A percentile compares a stretch with the other conserved stretches of the same genome.
Conservation (phyloP, 768 basidiomycete genomes). For the Astraeus odoratus region DNA sequence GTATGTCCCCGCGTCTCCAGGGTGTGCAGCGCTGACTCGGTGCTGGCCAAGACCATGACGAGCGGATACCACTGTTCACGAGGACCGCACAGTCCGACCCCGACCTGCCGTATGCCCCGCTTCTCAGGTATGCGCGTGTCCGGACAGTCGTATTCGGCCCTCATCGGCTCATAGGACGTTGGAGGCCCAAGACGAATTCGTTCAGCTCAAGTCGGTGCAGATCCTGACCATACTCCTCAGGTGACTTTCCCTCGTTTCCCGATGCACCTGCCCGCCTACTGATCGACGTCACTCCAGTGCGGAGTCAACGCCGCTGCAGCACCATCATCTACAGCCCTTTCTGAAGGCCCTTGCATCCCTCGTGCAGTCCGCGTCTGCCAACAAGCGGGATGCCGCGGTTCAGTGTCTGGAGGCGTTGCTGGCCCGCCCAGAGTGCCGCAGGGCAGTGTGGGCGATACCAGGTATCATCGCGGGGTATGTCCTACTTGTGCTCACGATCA, state of each 20-base stretch:
- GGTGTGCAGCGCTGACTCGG: neutral
- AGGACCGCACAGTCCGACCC: slow-evolving; percentile 56
- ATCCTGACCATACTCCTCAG: slow-evolving; percentile 83
- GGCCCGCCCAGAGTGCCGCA: slow-evolving; percentile 72
- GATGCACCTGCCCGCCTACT: slow-evolving; percentile 1
- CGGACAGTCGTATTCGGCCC: neutral
- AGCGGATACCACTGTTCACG: slow-evolving; percentile 73
- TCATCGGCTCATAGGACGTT: slow-evolving; percentile 42
- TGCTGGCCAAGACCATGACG: slow-evolving; percentile 82
- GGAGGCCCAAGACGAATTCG: slow-evolving; percentile 87
- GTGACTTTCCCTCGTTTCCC: slow-evolving; percentile 31
- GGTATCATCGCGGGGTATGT: slow-evolving; percentile 62
- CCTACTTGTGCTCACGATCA: no score
- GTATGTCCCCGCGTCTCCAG: slow-evolving; percentile 32
- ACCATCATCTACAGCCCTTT: slow-evolving; percentile 53
- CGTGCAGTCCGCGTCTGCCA: slow-evolving; percentile 50
- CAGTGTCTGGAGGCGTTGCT: slow-evolving; percentile 86
- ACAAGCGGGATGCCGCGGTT: slow-evolving; percentile 83
- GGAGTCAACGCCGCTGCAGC: slow-evolving; percentile 41
- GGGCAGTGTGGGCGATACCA: slow-evolving; percentile 72
- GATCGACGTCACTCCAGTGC: slow-evolving; percentile 29
- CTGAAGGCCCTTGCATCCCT: slow-evolving; percentile 52
- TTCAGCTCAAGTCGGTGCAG: slow-evolving; percentile 85
- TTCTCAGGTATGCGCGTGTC: slow-evolving; percentile 53
- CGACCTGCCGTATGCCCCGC: slow-evolving; percentile 72